These are phyloP conservation scores for Globisporangium heterothallicum DNA, from an alignment of 352 stramenopile species.

Conservation along the genomic window DNA sequence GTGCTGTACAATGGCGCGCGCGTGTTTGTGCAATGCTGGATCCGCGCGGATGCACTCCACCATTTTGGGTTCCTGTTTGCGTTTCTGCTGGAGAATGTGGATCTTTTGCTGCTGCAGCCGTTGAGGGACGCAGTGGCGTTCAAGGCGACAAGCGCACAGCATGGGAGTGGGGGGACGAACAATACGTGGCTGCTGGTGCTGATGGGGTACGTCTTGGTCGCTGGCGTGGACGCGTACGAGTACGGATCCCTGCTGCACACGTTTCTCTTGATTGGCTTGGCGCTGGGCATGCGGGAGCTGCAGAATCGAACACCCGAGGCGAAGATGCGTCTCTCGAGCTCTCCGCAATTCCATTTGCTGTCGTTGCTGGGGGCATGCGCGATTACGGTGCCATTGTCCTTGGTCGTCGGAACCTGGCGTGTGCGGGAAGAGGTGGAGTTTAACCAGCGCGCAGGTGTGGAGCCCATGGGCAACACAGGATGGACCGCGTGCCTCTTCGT, in stretches of 20 bases:
- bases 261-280: slow-evolving; percentile 35
- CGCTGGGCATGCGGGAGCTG: slow-evolving; percentile 29
- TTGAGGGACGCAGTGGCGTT: slow-evolving; percentile 21
- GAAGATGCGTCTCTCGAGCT: slow-evolving; percentile 16
- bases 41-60: slow-evolving; percentile 45
- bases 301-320: slow-evolving; percentile 21
- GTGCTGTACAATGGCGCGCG: slow-evolving; percentile 29
- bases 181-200: slow-evolving; percentile 32
- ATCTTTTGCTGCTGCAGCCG: slow-evolving; percentile 40
- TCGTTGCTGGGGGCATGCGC: slow-evolving; percentile 26
- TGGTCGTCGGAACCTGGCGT: slow-evolving; percentile 15
- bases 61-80: slow-evolving; percentile 71
- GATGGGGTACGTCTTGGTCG: slow-evolving; percentile 48
- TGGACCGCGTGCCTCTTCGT: slow-evolving; percentile 12
- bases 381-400: slow-evolving; percentile 26
- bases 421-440: slow-evolving; percentile 11
- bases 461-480: neutral
- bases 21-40: slow-evolving; percentile 38
- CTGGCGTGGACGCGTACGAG: slow-evolving; percentile 49
- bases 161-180: neutral
- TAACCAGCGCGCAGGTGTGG: slow-evolving; percentile 9
- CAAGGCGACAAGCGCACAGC: neutral
- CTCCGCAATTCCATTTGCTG: slow-evolving; percentile 34
- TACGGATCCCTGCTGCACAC: slow-evolving; percentile 63
- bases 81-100: slow-evolving; percentile 56